Base-by-base conservation (phyloP, 768 basidiomycete genomes). In the Tricholomella constricta region DNA sequence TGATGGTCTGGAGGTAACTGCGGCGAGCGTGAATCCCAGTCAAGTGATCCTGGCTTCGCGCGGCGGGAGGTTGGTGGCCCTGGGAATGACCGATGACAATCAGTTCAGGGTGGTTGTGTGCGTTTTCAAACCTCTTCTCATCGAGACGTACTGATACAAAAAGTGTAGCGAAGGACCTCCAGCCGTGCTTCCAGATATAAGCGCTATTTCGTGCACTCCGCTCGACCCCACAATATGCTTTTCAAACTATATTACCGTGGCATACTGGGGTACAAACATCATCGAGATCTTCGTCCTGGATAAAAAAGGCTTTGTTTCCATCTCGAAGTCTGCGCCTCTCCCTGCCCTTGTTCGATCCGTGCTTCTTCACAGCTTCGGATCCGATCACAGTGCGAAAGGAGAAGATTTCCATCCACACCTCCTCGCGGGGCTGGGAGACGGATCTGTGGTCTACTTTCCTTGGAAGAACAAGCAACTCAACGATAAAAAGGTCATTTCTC, bases 351-450 rank as follows among this genome's bases (percentile, higher is more conserved):
- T 77, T 36, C 73, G 78, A 60, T 88, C 69, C 58, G 75, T 68
- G 61, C 73, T 71, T 61, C 77, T 70, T 72, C 78, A 83, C 60
- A 83, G 84, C 59, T 92, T 94, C 65, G 80, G 79, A 40, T 59
- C 45, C 58, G 75, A 63, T 25, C 67, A 66, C 38, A 67, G 45
- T 20, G 48, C 67, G 23, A 67, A 74, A 64, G 66, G 62, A 58
- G 37, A 57, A 36, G 57, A 78, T 66, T 59, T 73, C 51, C 69
- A 78, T 63, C 61, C 82, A 1, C 81, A 86, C 55, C 73, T 95
- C 8, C 73, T 96, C 26, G 82, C 81, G 15, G 93, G 93, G 3
- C 74, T 93, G 9, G 82, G 78, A 2, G 83, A 96, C 64, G 94
- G 94, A 2, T 83, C 83, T 14, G 72, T 94, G 23, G 79, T 81